Evolutionary conservation across 805 yeast species (phyloP), one percentile per base, ranked within the genome.

Genomic region (Lachancea meyersii): DNA sequence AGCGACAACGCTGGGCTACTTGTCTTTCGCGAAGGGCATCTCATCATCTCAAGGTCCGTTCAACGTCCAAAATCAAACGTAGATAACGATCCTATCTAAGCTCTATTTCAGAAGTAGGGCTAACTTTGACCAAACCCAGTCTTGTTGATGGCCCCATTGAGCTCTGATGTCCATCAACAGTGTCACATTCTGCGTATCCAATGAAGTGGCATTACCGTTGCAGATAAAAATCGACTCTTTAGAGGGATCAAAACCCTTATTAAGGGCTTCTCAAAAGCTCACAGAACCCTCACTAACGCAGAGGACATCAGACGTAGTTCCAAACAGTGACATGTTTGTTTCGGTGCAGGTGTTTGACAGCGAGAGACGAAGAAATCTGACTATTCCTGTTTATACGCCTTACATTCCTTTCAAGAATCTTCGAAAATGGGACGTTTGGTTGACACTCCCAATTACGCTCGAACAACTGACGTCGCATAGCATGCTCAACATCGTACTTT

Each of bases 371-470:
- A 65, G 72, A 45, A 73, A 77, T 1, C 43, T 77, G 19, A 71
- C 79, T 0, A 56, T 70, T 3, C 79, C 81, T 0, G 66, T 74
- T 1, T 65, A 69, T 6, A 72, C 81, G 0, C 61, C 75, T 1
- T 75, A 75, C 48, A 69, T 70, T 23, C 68, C 76, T 2, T 73
- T 75, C 48, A 67, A 68, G 45, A 54, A 51, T 23, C 44, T 62
- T 24, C 74, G 73, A 55, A 73, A 58, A 37, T 86, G 93, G 89
- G 75, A 82, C 51, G 77, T 79, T 46, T 82, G 87, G 83, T 61
- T 86, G 17, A 72, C 75, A 35, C 60, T 93, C 36, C 91, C 97
- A 1, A 73, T 89, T 2, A 70, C 72, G 41, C 77, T 84, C 49
- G 74, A 75, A 41, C 93, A 87, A 54, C 60, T 91, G n/a, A 81